phyloP scores from a whole-genome alignment of 179 eudicot species.

The Silene vulgaris region DNA sequence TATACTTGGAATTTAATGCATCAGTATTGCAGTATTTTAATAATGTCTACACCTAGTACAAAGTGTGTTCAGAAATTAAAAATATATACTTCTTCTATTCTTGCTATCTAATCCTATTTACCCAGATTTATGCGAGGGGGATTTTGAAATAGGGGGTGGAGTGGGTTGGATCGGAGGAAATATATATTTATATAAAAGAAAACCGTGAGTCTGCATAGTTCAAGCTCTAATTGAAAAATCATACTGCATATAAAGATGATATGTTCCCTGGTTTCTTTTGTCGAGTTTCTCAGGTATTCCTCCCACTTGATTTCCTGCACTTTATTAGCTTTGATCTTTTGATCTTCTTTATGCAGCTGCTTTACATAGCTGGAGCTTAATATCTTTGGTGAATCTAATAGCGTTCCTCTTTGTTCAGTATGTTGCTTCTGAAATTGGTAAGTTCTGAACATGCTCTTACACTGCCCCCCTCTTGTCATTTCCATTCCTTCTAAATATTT shows the following conservation, averaged over 20 bases:
- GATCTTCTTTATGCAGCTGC: slow-evolving; percentile 21
- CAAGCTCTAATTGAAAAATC: no score
- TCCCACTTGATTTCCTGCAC: neutral
- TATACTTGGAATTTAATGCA: neutral
- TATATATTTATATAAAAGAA: neutral
- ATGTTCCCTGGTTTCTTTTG: neutral
- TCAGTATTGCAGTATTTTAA: neutral
- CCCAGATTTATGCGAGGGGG: neutral
- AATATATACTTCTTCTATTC: neutral
- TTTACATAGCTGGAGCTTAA: slow-evolving; percentile 28
- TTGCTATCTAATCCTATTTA: neutral
- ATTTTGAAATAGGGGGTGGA: neutral
- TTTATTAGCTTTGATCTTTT: neutral
- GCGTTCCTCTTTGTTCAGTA: slow-evolving; percentile 28
- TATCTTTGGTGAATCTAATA: slow-evolving; percentile 24
- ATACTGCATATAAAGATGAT: neutral
- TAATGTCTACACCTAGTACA: neutral
- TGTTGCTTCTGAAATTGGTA: slow-evolving; percentile 19
- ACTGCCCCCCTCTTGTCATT: neutral
- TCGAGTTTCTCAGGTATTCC: neutral
- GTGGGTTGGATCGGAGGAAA: no score
- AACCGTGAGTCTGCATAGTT: neutral
- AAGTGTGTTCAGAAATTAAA: neutral
- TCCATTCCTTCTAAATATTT: neutral
- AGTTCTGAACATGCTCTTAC: neutral